Evolutionary conservation across 2,329 filamentous ascomycete species (phyloP), one percentile per base, ranked within the genome.

Genomic region (Aspergillus bombycis): DNA sequence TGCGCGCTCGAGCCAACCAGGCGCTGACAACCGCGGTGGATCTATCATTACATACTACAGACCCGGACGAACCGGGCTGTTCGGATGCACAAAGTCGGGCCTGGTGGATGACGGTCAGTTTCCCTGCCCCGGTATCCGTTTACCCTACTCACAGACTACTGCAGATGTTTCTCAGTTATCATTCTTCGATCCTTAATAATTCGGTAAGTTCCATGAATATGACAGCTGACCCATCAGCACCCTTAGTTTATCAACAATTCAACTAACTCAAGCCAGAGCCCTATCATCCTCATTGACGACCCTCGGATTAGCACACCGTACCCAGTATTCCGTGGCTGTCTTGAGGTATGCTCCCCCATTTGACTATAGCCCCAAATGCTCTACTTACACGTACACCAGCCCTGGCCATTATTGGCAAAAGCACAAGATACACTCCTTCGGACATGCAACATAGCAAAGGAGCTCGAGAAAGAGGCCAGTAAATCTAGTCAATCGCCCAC

Each of bases 1-100:
- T 74, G 71, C 67, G 71, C 11, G 61, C 61, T 46, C 68, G 70
- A 9, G 62, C 67, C 8, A 70, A 72, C 36, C 65, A 72, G 23
- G 71, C 72, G n/a, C 26, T 72, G 2, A 72, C 70, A 1, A 66
- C 67, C 14, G 71, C 72, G 19, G 71, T 74, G 68, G 71, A 74
- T 57, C 55, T 69, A 8, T 68, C 66, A 2, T 60, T 74, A 11
- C 68, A 74, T 50, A 57, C 48, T 6, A 62, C 70, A 36, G 63
- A 57, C 3, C 36, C 55, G 5, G 58, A 55, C 2, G 43, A 28
- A 14, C 54, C 68, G 5, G 61, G 57, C 8, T 62, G 58, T 32
- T 67, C 65, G 1, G 70, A 72, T 28, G 69, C 69, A 10, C 67
- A 71, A 57, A 63, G 67, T 26, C 66, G 70, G 21, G 62, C 65